Evolutionary conservation across 345 rosid genomes (phyloP), one percentile per base, ranked within the genome.

Genomic region (Garcia nutans): DNA sequence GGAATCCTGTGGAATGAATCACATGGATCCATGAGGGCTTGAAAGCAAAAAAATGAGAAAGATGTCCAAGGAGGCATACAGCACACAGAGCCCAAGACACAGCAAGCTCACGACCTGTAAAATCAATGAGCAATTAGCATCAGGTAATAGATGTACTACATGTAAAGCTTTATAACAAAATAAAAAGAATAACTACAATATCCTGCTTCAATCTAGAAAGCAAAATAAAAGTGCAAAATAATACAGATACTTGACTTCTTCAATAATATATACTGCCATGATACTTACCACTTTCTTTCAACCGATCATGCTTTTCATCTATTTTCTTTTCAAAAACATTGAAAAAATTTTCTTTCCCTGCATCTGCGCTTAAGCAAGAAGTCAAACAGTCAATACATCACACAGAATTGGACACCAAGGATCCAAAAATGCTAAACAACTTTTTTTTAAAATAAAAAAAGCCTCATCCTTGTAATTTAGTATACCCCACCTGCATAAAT

Each of bases 41-140:
- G 47, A 87, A 74, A 41, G 91, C 92, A 23, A 90, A 74, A 76
- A 91, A 72, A 85, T 94, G 98, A 74, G 97, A 82, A 68, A 90
- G 85, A 86, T 94, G 98, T 77, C 98, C 98, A 76, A 92, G 78
- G 76, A 94, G 86, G 90, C 98, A 94, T 63, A 94, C 97, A 82
- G 98, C 93, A 87, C 98, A 94, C 52, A 94, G 86, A 56, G 95
- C 97, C 97, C 98, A 94, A 26, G 98, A 92, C 77, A 94, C 93
- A 76, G 91, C 97, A 82, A 94, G 98, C 85, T 92, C 90, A 0
- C 86, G 87, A 75, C 97, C 98, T 94, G 83, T 60, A 81, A 74
- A 72, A 76, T 15, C 52, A 17, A 59, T 74, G 67, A 74, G 81
- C 31, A 71, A 31, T 65, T 61, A 75, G 74, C 68, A 61, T 62